Base-by-base conservation (phyloP, 768 basidiomycete genomes). In the Arthromyces matolae region DNA sequence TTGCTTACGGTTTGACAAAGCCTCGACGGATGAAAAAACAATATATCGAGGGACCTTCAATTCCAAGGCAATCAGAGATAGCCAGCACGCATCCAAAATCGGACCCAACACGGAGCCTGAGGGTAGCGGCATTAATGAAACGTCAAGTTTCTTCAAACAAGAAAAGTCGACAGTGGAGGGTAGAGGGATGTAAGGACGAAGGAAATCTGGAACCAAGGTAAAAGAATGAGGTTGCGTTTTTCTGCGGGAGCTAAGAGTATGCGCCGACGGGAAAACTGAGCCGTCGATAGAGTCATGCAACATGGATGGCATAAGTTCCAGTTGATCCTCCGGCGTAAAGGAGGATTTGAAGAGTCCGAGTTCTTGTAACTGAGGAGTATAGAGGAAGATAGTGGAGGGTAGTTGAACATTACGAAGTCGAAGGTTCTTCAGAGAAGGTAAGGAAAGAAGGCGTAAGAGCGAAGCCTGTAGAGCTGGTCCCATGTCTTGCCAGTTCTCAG, bases 361-460 rank as follows among this genome's bases (percentile, higher is more conserved):
- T 42, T n/a, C 33, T n/a, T 8, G 13, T 25, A 49, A 32, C 22
- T 49, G 47, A 13, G 25, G 20, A 24, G 47, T 27, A 28, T 8
- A 14, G 31, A 25, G 25, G 13, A 49, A 49, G n/a, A 49, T 19
- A 5, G 47, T 28, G 8, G 47, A 23, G 4, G 47, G 33, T 12
- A 49, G 7, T 40, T 36, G 42, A 10, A 49, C 14, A 14, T 49
- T 35, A 16, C 25, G 32, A 25, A 49, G 9, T 3, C 20, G 34
- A 18, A 50, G 37, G 4, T n/a, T 32, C 16, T 22, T 50, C 28
- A 50, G 20, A n/a, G 33, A 36, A 8, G 49, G 37, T 34, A 38
- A 42, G 5, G 49, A 16, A 16, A 50, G 39, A 14, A 50, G 18
- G 29, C 49, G 49, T 18, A 32, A n/a, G 14, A 50, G 27, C 8